Base-by-base conservation (phyloP, 129 eudicot species). In the Saposhnikovia divaricata region DNA sequence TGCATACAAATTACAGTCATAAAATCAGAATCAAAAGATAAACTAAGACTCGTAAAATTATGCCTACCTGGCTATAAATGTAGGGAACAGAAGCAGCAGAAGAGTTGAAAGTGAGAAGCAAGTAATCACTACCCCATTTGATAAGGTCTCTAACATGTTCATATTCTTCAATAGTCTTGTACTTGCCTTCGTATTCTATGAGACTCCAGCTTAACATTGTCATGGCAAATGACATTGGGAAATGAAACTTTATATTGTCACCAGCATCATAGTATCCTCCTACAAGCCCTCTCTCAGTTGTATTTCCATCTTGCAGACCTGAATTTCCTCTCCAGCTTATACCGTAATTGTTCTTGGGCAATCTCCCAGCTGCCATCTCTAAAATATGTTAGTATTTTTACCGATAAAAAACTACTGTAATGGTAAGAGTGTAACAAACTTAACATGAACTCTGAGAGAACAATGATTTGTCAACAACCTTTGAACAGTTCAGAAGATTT, bases 231-330 rank as follows among this genome's bases (percentile, higher is more conserved):
- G 99, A 85, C 97, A 90, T 89, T 0, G 99, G 99, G 47, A 90
- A 96, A 82, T 92, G 82, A 79, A 87, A 96, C 83, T 96, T 96
- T 15, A 83, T 72, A 38, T 87, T 90, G 81, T 96, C 99, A 14
- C 99, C 99, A 7, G 96, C 92, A 21, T 96, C 99, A 28, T 96
- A 92, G 87, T 96, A 96, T 1, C 98, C 98, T 45, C 98, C 98
- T 0, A 94, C 91, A 47, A 94, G 82, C 4, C 99, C 99, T 76
- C 97, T 93, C 50, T 87, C 90, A 12, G 89, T 82, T 12, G 50
- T 71, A 48, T 77, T 83, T 38, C 99, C 99, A 40, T 96, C 99
- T 45, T 89, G 82, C 19, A 92, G 72, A 48, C 96, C 97, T 0
- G 99, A 96, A 81, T 85, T 69, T 37, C 97, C 93, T 87, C 99